Conservation (phyloP, 768 basidiomycete genomes). For the Leccinellum rugosiceps region DNA sequence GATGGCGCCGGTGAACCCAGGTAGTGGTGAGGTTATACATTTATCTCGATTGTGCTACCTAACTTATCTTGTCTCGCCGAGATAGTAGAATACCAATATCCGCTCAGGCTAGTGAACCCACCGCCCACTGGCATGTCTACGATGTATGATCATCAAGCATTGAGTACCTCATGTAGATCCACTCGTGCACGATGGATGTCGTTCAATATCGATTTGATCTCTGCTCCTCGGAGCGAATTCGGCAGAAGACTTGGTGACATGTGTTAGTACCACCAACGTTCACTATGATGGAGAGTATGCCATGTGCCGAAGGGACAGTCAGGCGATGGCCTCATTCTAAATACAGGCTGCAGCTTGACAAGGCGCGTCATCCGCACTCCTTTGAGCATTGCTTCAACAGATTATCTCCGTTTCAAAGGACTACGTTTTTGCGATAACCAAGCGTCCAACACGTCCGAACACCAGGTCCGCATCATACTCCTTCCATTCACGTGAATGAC, state of each 20-base stretch:
- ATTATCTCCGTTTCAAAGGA: constrained; percentile 65
- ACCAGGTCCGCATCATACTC: constrained; percentile 37
- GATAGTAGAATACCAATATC: neutral
- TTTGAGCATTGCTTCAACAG: constrained; percentile 52
- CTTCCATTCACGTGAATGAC: constrained; percentile 56
- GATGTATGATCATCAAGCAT: neutral
- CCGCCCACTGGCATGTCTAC: neutral
- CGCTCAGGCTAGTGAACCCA: too few species aligned
- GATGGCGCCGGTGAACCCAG: neutral
- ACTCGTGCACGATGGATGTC: constrained; percentile 8
- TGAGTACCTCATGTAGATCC: constrained; percentile 13
- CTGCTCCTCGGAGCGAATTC: constrained; percentile 4
- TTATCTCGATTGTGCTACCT: neutral
- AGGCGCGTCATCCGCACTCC: constrained; percentile 51
- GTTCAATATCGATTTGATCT: constrained; percentile 1
- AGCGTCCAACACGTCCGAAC: constrained; percentile 34
- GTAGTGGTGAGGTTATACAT: constrained; percentile 11
- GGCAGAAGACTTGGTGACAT: constrained; percentile 5
- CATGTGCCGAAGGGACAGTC: constrained; percentile 1
- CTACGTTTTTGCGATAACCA: constrained; percentile 69
- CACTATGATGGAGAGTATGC: neutral
- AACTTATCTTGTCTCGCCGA: constrained; percentile 1
- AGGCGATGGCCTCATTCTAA: neutral
- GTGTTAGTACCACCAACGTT: constrained; percentile 13
- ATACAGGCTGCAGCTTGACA: constrained; percentile 11